Evolutionary conservation across 1,139 yeast species (phyloP).

Genomic region (Lodderomyces orthopsilosis): DNA sequence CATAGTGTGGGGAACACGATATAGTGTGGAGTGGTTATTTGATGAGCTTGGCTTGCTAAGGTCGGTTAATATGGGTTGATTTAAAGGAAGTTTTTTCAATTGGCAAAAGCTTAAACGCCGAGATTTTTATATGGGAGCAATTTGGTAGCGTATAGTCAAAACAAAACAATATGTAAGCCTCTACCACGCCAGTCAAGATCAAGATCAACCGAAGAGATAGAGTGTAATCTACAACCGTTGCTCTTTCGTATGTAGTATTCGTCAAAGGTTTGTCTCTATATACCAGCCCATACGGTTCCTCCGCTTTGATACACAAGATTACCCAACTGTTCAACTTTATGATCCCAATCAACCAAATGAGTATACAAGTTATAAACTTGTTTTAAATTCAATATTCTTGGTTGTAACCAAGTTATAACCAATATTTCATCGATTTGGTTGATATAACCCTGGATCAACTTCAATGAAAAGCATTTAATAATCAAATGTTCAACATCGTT

Average conservation of each 20-base stretch:
- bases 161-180: no score
- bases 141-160: neutral
- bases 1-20: neutral
- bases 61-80: neutral
- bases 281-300: constrained; percentile 41
- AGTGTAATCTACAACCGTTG: no score
- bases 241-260: no score
- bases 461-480: constrained; percentile 85
- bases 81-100: neutral
- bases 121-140: constrained; percentile 3
- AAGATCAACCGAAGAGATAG: no score
- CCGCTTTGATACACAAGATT: constrained; percentile 35
- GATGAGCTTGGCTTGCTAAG: no score
- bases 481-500: constrained; percentile 87
- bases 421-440: constrained; percentile 82
- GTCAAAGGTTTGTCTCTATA: no score
- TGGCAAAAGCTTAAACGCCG: constrained; percentile 3
- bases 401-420: constrained; percentile 91
- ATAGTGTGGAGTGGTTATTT: neutral
- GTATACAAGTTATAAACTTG: constrained; percentile 77
- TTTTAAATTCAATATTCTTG: constrained; percentile 78
- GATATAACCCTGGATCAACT: constrained; percentile 79
- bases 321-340: constrained; percentile 67
- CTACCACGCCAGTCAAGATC: no score
- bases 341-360: constrained; percentile 76